Conservation (phyloP, 2,329 filamentous ascomycete species). For the Calonectria ilicicola region DNA sequence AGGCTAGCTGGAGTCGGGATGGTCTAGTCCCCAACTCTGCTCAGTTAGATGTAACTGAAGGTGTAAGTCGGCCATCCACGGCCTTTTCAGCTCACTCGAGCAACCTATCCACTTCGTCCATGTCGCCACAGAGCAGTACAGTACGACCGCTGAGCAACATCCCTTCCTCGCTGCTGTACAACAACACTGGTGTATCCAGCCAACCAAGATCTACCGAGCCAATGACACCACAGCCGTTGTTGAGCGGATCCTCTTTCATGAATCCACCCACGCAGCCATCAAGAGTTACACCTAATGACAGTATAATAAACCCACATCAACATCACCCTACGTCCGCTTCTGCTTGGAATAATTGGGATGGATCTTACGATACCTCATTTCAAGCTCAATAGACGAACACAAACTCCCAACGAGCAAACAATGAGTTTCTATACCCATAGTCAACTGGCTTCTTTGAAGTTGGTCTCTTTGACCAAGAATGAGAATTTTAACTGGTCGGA, state of each 20-base stretch:
- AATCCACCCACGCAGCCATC: not conserved
- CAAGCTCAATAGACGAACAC: too few species aligned
- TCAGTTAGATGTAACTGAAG: not conserved
- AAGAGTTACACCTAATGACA: not conserved
- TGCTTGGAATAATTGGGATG: not conserved
- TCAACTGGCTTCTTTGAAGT: not conserved
- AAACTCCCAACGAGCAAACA: not conserved
- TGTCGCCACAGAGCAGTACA: not conserved
- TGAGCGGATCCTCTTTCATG: not conserved
- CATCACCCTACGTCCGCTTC: not conserved
- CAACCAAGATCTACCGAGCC: not conserved
- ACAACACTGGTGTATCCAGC: not conserved
- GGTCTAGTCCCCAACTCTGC: not conserved
- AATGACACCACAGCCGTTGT: not conserved
- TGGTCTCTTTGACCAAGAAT: too few species aligned
- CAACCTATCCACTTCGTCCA: not conserved
- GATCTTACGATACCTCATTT: not conserved
- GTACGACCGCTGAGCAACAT: not conserved
- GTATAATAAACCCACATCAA: too few species aligned
- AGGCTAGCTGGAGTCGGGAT: not conserved
- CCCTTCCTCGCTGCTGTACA: not conserved
- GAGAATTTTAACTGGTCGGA: too few species aligned
- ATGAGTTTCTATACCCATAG: not conserved
- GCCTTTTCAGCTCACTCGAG: not conserved
- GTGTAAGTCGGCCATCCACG: not conserved